Evolutionary conservation across 2,329 filamentous ascomycete genomes (phyloP).

Genomic region (Epichloe hybrida): DNA sequence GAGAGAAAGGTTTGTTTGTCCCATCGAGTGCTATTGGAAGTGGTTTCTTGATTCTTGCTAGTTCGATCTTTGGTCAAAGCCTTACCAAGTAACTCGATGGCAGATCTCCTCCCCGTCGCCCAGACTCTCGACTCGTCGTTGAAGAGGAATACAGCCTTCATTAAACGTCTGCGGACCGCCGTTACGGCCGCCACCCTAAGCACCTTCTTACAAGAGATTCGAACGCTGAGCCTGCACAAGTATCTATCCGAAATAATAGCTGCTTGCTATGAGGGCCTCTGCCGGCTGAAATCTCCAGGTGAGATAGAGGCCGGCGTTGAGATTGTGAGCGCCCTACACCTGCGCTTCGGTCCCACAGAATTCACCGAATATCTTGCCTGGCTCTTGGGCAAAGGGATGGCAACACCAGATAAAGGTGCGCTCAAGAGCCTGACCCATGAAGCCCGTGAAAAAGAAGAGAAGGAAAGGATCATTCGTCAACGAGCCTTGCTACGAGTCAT

Average conservation of each 20-base stretch:
- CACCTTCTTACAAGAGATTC: constrained; percentile 83
- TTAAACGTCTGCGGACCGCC: constrained; percentile 85
- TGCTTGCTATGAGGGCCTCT: constrained; percentile 87
- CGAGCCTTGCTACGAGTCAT: constrained; percentile 77
- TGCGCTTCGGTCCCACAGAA: constrained; percentile 79
- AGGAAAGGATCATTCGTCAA: constrained; percentile 78
- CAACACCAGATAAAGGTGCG: constrained; percentile 72
- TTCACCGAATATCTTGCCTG: constrained; percentile 89
- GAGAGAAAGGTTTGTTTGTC: constrained; percentile 56
- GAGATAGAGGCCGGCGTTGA: constrained; percentile 88
- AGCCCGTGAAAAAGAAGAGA: constrained; percentile 86
- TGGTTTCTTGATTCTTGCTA: constrained; percentile 6
- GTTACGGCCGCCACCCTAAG: constrained; percentile 65
- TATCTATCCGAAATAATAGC: constrained; percentile 96
- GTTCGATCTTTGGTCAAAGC: background rate
- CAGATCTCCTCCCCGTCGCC: constrained; percentile 67
- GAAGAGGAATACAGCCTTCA: constrained; percentile 97
- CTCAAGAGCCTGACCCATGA: constrained; percentile 73
- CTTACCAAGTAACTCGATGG: background rate
- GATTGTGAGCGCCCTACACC: constrained; percentile 87
- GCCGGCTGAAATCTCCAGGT: constrained; percentile 79
- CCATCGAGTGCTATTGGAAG: constrained; percentile 9
- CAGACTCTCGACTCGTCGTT: constrained; percentile 81
- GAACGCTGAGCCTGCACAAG: constrained; percentile 81
- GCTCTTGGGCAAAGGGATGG: constrained; percentile 82